Conservation (phyloP, 148 eudicot species). For the Rhododendron molle region DNA sequence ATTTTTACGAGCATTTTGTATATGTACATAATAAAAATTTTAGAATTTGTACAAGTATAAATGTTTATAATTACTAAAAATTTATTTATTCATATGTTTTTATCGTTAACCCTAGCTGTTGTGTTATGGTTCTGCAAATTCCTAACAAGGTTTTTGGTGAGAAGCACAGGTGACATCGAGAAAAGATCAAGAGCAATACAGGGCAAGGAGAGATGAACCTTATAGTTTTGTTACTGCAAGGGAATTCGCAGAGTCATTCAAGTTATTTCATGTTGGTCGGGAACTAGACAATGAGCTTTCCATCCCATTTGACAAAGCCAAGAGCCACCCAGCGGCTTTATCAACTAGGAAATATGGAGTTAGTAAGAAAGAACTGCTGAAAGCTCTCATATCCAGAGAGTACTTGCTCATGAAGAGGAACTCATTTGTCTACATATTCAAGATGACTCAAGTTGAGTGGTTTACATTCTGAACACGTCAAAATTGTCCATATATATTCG, state of each 20-base stretch:
- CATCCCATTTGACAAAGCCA: constrained; percentile 21
- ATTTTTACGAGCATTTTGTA: too few relatives aligned
- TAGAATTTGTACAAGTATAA: too few relatives aligned
- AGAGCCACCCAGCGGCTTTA: constrained; percentile 24
- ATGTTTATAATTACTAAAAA: too few relatives aligned
- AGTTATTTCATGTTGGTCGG: constrained; percentile 11
- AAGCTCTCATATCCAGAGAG: constrained; percentile 17
- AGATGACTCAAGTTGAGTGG: constrained; percentile 12
- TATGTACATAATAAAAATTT: too few relatives aligned
- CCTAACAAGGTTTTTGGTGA: neutral
- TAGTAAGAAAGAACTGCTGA: constrained; percentile 13
- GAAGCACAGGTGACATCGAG: constrained; percentile 15
- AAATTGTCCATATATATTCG: neutral
- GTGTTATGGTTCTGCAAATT: neutral
- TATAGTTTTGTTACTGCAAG: constrained; percentile 12
- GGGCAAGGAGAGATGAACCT: constrained; percentile 2
- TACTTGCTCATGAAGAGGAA: constrained; percentile 22
- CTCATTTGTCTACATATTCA: constrained; percentile 22
- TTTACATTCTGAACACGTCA: neutral
- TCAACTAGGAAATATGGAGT: constrained; percentile 17
- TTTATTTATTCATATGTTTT: too few relatives aligned
- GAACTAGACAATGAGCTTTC: constrained; percentile 14
- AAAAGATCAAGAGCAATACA: constrained; percentile 25
- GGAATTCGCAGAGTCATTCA: constrained; percentile 16
- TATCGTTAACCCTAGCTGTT: neutral